These are phyloP conservation scores for Ophioceras dolichostomum DNA, from an alignment of 2,329 filamentous ascomycete genomes.

Conservation along the genomic window DNA sequence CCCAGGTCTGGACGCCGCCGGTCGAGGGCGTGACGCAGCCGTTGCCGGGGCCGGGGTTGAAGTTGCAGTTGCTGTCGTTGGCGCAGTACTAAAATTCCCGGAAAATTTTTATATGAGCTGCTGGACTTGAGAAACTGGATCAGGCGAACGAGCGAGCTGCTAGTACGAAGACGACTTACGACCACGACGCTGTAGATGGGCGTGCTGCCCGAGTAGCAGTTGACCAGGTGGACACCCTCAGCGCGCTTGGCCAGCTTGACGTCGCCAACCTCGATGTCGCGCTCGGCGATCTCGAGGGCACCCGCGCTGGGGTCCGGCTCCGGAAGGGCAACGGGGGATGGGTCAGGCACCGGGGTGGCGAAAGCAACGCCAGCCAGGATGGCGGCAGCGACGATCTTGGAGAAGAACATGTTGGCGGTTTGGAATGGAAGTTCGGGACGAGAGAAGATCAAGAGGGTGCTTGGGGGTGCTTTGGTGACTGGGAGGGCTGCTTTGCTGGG, in stretches of 20 bases:
- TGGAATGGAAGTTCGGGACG: too few relatives aligned
- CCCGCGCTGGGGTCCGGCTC: neutral
- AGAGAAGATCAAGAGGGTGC: too few relatives aligned
- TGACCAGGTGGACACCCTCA: constrained; percentile 9
- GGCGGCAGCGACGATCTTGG: neutral
- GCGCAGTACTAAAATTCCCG: constrained; percentile 9
- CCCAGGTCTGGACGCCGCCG: constrained; percentile 4
- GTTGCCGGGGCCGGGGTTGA: constrained; percentile 3
- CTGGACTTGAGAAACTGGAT: neutral
- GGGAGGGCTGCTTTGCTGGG: too few relatives aligned
- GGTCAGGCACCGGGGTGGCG: neutral
- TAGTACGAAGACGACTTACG: constrained; percentile 2
- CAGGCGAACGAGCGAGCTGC: too few relatives aligned
- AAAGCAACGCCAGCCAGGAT: neutral
- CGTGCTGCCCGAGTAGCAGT: constrained; percentile 5
- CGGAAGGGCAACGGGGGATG: neutral
- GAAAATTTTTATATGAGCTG: neutral
- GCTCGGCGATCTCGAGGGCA: neutral
- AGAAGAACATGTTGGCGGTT: constrained; percentile 1
- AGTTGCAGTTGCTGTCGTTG: constrained; percentile 11
- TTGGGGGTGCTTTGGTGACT: too few relatives aligned
- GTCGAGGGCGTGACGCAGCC: constrained; percentile 4
- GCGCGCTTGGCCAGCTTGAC: constrained; percentile 5
- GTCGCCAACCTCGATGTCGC: neutral
- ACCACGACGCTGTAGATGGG: constrained; percentile 1